A percentile compares a stretch with the other conserved stretches of the same genome.
phyloP scores from a whole-genome alignment of 768 basidiomycete species.

The Mycena galericulata region DNA sequence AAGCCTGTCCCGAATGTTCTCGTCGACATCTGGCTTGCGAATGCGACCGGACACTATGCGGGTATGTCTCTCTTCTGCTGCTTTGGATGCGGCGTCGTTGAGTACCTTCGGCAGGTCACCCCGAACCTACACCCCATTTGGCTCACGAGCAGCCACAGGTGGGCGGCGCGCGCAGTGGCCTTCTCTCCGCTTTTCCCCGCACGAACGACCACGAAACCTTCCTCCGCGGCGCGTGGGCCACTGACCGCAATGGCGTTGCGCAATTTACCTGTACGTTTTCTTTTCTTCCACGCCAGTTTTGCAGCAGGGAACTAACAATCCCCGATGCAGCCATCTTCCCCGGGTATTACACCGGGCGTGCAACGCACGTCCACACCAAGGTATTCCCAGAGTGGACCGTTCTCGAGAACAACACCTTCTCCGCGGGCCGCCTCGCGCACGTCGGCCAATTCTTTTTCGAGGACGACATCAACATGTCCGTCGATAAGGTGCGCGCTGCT shows the following conservation, averaged over 20 bases:
- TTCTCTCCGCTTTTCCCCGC: conserved; percentile 59
- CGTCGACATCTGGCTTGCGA: conserved; percentile 72
- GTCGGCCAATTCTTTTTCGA: conserved; percentile 70
- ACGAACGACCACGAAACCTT: conserved; percentile 57
- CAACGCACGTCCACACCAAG: conserved; percentile 67
- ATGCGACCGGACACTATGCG: conserved; percentile 67
- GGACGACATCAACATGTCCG: conserved; percentile 60
- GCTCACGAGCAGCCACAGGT: conserved; percentile 58
- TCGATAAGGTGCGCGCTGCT: conserved; percentile 56
- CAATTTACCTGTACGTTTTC: conserved; percentile 61
- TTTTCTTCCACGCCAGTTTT: background rate
- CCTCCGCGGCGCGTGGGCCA: conserved; percentile 67
- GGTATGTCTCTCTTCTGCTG: conserved; percentile 42
- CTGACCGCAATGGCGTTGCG: conserved; percentile 63
- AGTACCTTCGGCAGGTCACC: conserved; percentile 51
- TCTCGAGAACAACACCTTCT: conserved; percentile 57
- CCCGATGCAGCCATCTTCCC: conserved; percentile 59
- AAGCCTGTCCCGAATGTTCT: conserved; percentile 65
- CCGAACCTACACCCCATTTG: conserved; percentile 57
- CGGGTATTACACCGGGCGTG: conserved; percentile 68
- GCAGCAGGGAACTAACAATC: background rate
- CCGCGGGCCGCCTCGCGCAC: conserved; percentile 57
- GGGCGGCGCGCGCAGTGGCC: conserved; percentile 57
- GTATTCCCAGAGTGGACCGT: conserved; percentile 63
- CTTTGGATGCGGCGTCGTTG: background rate